These are phyloP conservation scores for Salix koriyanagi DNA, from an alignment of 345 rosid genomes.

Conservation along the genomic window DNA sequence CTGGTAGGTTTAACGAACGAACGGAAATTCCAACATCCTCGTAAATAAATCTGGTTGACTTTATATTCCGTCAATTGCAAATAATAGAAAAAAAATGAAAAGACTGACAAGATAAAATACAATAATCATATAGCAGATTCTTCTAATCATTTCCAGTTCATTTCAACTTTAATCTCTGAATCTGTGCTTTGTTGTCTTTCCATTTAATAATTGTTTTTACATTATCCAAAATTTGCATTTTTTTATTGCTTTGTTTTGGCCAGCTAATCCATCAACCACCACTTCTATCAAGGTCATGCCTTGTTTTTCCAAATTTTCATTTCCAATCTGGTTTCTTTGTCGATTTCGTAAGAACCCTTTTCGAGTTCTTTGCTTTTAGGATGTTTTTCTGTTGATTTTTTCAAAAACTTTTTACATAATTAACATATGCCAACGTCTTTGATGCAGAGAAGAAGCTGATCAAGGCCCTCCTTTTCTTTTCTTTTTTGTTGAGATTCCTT, in stretches of 20 bases:
- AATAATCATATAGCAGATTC: not conserved
- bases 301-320: not conserved
- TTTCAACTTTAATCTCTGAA: not conserved
- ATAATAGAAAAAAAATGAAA: not conserved
- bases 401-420: not conserved
- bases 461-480: not conserved
- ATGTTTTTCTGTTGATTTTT: not conserved
- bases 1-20: not conserved
- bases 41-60: not conserved
- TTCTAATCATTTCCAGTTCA: not conserved
- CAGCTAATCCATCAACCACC: not conserved
- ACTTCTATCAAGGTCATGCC: not conserved
- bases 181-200: not conserved
- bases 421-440: not conserved
- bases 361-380: not conserved
- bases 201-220: not conserved
- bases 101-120: not conserved
- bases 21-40: not conserved
- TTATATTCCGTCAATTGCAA: not conserved
- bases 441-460: conserved; percentile 4
- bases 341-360: conserved; percentile 10
- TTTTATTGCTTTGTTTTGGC: not conserved
- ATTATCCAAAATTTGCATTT: not conserved
- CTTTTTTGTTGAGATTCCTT: not conserved
- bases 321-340: not conserved